Evolutionary conservation across 441 rosid species (phyloP).

Genomic region (Syzygium malaccense): DNA sequence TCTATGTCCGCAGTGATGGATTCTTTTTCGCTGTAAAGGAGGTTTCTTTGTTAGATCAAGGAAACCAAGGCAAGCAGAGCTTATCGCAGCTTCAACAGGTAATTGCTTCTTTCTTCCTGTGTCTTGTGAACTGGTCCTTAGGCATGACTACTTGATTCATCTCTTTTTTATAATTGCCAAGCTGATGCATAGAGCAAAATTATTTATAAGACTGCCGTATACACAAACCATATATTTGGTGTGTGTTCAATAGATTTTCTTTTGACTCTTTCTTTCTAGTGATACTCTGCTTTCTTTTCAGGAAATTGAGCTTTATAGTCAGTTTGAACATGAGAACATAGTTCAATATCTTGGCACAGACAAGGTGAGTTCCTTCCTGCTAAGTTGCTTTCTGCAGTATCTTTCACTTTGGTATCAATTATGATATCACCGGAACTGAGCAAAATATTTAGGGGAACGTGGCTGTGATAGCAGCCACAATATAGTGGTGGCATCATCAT

Average conservation of each 20-base stretch:
- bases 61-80: constrained; percentile 4
- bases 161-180: neutral
- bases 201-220: neutral
- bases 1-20: neutral
- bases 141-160: neutral
- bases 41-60: constrained; percentile 8
- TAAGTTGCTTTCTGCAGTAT: neutral
- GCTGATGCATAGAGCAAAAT: neutral
- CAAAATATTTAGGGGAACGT: neutral
- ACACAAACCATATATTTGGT: neutral
- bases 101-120: neutral
- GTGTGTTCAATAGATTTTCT: neutral
- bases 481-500: neutral
- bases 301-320: constrained; percentile 5
- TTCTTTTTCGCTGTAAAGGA: constrained; percentile 13
- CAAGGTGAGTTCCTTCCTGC: neutral
- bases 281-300: neutral
- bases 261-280: neutral
- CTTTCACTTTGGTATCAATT: neutral
- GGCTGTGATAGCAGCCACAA: neutral
- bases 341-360: neutral
- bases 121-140: neutral
- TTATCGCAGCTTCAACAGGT: constrained; percentile 4
- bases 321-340: neutral
- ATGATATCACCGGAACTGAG: fast-evolving